phyloP scores from a whole-genome alignment of 192 early-diverging fungal genomes.

The Coemansia sp. region DNA sequence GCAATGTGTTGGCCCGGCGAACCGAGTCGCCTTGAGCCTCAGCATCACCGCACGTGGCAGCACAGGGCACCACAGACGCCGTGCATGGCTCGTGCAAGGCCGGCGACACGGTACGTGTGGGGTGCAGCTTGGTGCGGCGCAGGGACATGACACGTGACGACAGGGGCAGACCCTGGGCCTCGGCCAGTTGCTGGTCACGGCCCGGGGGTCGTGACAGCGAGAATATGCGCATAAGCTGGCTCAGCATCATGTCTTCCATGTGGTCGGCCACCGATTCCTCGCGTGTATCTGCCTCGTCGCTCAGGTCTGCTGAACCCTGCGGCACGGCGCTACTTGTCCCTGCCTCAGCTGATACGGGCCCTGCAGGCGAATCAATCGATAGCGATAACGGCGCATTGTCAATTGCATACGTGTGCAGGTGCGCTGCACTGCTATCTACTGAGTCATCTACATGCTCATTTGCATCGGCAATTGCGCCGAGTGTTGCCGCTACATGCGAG shows the following conservation, averaged over 20 bases:
- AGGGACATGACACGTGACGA: constrained; percentile 32
- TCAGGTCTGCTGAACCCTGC: too few relatives aligned
- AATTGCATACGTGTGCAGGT: background rate
- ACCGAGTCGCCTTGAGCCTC: background rate
- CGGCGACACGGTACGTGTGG: background rate
- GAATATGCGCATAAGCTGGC: constrained; percentile 40
- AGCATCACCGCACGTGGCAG: too few relatives aligned
- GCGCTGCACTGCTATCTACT: background rate
- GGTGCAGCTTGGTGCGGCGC: background rate
- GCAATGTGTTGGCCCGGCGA: constrained; percentile 16
- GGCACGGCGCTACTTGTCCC: too few relatives aligned
- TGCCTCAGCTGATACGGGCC: background rate
- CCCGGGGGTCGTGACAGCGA: constrained; percentile 24
- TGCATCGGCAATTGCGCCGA: background rate
- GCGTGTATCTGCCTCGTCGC: background rate
- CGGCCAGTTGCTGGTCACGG: constrained; percentile 41
- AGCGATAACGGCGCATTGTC: background rate
- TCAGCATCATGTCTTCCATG: constrained; percentile 21
- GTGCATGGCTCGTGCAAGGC: background rate
- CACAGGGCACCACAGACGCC: too few relatives aligned
- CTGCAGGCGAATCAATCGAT: background rate
- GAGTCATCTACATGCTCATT: too few relatives aligned
- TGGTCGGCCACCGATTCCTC: background rate
- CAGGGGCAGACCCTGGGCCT: constrained; percentile 46
- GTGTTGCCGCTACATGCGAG: background rate